These are phyloP conservation scores for Paratinospora sagittata DNA, from an alignment of 164 flowering plant genomes.

Conservation along the genomic window DNA sequence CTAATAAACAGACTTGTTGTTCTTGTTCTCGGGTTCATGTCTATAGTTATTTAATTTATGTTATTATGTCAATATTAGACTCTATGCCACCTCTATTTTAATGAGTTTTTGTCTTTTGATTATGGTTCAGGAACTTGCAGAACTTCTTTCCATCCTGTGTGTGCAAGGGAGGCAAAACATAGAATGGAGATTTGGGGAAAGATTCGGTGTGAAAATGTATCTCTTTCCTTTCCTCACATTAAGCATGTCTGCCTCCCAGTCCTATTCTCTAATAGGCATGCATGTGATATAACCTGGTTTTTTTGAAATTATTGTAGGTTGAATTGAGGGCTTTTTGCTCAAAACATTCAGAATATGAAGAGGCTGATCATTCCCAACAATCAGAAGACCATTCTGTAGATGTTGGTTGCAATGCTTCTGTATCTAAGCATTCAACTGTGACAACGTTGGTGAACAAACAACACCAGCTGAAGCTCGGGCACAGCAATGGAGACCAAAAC, in stretches of 20 bases:
- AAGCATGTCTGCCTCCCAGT: not conserved
- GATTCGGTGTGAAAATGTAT: slow-evolving; percentile 66
- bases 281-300: not conserved
- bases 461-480: slow-evolving; percentile 32
- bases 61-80: not conserved
- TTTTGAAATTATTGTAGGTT: slow-evolving; percentile 36
- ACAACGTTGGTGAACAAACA: slow-evolving; percentile 19
- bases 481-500: slow-evolving; percentile 36
- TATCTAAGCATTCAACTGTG: slow-evolving; percentile 22
- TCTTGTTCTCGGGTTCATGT: not conserved
- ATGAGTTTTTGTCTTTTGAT: slow-evolving; percentile 2
- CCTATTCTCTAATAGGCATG: not conserved
- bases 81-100: not conserved
- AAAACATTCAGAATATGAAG: slow-evolving; percentile 63
- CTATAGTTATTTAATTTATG: not conserved
- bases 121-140: slow-evolving; percentile 71
- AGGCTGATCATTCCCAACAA: slow-evolving; percentile 15
- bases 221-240: slow-evolving; percentile 11
- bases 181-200: slow-evolving; percentile 95
- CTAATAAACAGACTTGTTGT: not conserved
- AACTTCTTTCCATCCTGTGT: slow-evolving; percentile 88
- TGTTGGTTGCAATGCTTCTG: slow-evolving; percentile 26
- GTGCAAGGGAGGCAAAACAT: slow-evolving; percentile 90
- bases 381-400: slow-evolving; percentile 18
- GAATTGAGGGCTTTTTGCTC: slow-evolving; percentile 87